phyloP scores from a whole-genome alignment of 2,329 filamentous ascomycete species.

The Cordyceps pruinosa region DNA sequence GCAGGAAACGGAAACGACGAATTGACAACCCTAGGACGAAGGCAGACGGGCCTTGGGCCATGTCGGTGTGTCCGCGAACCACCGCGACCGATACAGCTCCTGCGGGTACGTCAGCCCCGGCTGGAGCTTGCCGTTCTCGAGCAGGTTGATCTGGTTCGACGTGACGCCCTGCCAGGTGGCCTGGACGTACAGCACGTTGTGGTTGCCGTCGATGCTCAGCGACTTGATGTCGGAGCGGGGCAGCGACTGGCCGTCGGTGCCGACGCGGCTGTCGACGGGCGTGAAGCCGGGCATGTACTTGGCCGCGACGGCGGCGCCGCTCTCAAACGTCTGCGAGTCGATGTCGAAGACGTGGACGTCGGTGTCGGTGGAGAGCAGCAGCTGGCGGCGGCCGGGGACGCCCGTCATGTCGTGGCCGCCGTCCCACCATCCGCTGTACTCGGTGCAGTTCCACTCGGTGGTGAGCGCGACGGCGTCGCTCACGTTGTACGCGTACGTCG shows the following conservation, averaged over 20 bases:
- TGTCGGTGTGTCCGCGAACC: constrained; percentile 7
- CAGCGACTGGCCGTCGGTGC: neutral
- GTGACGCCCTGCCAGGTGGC: constrained; percentile 2
- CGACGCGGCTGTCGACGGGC: constrained; percentile 8
- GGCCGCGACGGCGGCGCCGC: neutral
- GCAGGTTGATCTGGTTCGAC: constrained; percentile 7
- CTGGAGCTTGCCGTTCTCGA: neutral
- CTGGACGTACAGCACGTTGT: constrained; percentile 9
- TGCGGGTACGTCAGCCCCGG: constrained; percentile 1
- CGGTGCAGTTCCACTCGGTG: constrained; percentile 4
- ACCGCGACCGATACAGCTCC: constrained; percentile 1
- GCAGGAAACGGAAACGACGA: neutral
- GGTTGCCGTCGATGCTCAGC: constrained; percentile 6
- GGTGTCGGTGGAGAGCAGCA: constrained; percentile 4
- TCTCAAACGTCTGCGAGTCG: constrained; percentile 5
- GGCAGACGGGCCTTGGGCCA: constrained; percentile 11
- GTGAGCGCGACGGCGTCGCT: neutral
- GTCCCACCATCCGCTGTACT: constrained; percentile 6
- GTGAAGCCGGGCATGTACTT: constrained; percentile 8
- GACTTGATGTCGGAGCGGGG: constrained; percentile 10
- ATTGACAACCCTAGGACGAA: neutral
- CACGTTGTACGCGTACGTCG: constrained; percentile 3
- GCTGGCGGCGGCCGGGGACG: constrained; percentile 5
- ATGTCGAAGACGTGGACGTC: constrained; percentile 11
- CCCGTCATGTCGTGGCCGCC: constrained; percentile 7